Evolutionary conservation across 164 flowering plant species (phyloP), one percentile per base, ranked within the genome.

Genomic region (Platanus orientalis): DNA sequence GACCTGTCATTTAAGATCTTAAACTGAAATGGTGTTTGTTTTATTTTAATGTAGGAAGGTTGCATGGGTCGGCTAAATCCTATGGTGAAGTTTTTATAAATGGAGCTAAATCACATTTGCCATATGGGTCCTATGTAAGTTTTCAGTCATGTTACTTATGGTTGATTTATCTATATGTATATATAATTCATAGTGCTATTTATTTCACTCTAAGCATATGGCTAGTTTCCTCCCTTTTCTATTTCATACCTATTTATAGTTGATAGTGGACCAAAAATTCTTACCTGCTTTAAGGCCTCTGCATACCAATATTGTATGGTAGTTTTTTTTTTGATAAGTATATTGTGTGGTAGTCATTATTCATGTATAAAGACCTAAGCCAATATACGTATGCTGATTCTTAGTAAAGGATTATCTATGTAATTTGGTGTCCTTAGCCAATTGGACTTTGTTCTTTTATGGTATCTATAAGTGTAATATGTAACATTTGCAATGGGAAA

Each of bases 61-160:
- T 89, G 75, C 86, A 69, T 68, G 78, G 66, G 74, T 79, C 96
- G 45, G 89, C 97, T 26, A 89, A 66, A 78, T 71, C 81, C 78
- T 95, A 83, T 65, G 99, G 99, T 23, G 97, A 95, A 68, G 90
- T 95, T 51, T 88, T 89, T 70, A 89, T 92, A 39, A 95, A 95
- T 80, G 99, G 99, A 24, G 73, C 81, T 29, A 92, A 88, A 73
- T 70, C 81, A 14, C 64, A 56, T 64, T 71, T 95, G 80, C 94
- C 90, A 7, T 95, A 95, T 80, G 97, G 97, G 6, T 82, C 99
- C 59, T 95, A 92, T 81, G 99, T 94, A 79, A 84, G 96, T 83
- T 62, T 32, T 63, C 20, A 7, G 34, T 24, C n/a, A 45, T 45
- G 49, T 45, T 45, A 13, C 21, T 9, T 42, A 6, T 58, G 23